Conservation (phyloP, 1,284 basidiomycete species). For the Malassezia furfur region DNA sequence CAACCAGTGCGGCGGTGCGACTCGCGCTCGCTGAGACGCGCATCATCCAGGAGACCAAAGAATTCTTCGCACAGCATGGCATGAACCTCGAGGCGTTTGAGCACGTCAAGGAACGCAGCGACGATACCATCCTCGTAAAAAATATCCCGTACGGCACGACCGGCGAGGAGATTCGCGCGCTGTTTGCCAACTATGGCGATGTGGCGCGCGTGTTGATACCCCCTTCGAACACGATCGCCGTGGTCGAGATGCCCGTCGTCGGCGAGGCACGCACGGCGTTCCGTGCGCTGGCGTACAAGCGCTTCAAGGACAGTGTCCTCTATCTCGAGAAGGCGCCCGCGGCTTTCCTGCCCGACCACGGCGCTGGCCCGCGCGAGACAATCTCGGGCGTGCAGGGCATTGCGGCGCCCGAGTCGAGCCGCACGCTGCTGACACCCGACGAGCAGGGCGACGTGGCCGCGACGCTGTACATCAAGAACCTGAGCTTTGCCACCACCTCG, state of each 20-base stretch:
- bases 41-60: constrained; percentile 86
- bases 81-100: constrained; percentile 52
- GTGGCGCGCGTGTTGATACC: constrained; percentile 73
- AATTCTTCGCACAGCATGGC: constrained; percentile 58
- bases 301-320: constrained; percentile 76
- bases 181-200: constrained; percentile 70
- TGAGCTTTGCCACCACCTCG: constrained; percentile 77
- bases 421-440: constrained; percentile 23
- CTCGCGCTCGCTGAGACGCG: constrained; percentile 92
- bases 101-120: constrained; percentile 31
- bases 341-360: constrained; percentile 53
- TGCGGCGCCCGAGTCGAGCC: constrained; percentile 22
- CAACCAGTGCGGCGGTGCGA: constrained; percentile 61
- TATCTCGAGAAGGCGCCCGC: constrained; percentile 84
- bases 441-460: constrained; percentile 54
- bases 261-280: constrained; percentile 54
- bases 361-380: background rate
- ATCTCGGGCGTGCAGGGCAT: constrained; percentile 12
- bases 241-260: constrained; percentile 71
- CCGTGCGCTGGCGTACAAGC: constrained; percentile 71
- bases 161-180: constrained; percentile 61
- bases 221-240: constrained; percentile 84
- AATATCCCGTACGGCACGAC: constrained; percentile 91
- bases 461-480: constrained; percentile 89
- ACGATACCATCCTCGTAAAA: constrained; percentile 82